Evolutionary conservation across 129 eudicot genomes (phyloP).

Genomic region (Saussurea involucrata): DNA sequence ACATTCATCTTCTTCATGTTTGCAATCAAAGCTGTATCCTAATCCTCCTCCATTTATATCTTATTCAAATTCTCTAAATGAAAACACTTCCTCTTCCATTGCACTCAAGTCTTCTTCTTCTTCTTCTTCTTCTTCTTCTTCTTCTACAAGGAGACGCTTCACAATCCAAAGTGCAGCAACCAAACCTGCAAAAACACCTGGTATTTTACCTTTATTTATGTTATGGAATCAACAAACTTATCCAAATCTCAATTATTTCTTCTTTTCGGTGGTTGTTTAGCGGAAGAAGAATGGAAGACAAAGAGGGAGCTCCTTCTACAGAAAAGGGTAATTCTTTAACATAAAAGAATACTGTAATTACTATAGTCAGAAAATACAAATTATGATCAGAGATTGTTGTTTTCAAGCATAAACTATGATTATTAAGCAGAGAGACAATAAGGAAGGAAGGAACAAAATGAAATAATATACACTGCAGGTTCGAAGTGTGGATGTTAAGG

Average conservation of each 20-base stretch:
- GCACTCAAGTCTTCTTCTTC: conserved; percentile 24
- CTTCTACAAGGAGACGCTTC: conserved; percentile 25
- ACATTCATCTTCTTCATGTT: conserved; percentile 40
- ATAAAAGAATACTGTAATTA: not conserved
- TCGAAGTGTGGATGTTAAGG: conserved; percentile 87
- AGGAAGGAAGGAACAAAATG: not conserved
- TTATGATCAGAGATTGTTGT: not conserved
- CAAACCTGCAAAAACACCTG: conserved; percentile 92
- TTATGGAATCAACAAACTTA: not conserved
- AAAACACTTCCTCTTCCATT: conserved; percentile 30
- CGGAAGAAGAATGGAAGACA: conserved; percentile 91
- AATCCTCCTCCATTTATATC: conserved; percentile 16
- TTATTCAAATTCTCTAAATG: conserved; percentile 23
- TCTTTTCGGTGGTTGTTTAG: conserved; percentile 45
- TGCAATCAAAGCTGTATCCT: conserved; percentile 38
- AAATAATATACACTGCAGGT: conserved; percentile 48
- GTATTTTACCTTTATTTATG: conserved; percentile 22
- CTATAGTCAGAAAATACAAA: not conserved
- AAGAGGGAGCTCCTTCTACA: conserved; percentile 69
- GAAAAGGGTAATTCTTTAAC: conserved; percentile 54
- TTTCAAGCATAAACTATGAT: not conserved
- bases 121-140: too few relatives aligned
- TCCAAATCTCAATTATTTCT: conserved; percentile 1
- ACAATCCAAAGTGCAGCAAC: conserved; percentile 72
- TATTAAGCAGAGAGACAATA: not conserved